phyloP scores from a whole-genome alignment of 257 asterid genomes.

The Jaltomata sinuosa region DNA sequence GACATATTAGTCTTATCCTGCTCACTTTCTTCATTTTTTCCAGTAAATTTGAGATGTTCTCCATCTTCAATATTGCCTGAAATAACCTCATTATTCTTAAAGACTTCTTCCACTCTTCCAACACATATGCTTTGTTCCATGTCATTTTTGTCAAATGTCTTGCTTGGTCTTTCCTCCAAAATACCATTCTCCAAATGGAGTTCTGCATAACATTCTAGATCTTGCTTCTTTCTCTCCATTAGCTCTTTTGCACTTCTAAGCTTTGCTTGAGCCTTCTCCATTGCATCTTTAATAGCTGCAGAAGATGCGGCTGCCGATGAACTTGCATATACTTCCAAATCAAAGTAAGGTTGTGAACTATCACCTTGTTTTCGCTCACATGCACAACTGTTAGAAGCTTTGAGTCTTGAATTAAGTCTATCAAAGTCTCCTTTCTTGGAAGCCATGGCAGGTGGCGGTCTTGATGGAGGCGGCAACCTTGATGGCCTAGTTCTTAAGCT shows the following conservation, averaged over 20 bases:
- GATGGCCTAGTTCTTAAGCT: constrained; percentile 82
- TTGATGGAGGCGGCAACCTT: constrained; percentile 81
- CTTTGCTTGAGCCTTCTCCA: constrained; percentile 29
- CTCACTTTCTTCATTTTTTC: constrained; percentile 4
- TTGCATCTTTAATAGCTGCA: constrained; percentile 18
- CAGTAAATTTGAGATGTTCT: constrained; percentile 8
- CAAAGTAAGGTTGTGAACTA: constrained; percentile 33
- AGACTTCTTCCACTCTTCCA: constrained; percentile 22
- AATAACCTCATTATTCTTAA: constrained; percentile 8
- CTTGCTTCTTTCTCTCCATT: constrained; percentile 20
- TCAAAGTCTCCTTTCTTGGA: constrained; percentile 24
- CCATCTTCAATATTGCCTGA: constrained; percentile 22
- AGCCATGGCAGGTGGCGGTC: constrained; percentile 72
- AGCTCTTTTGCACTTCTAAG: constrained; percentile 27
- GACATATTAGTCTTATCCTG: constrained; percentile 7
- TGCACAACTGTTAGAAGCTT: constrained; percentile 30
- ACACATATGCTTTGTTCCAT: constrained; percentile 8
- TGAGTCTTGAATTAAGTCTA: constrained; percentile 21
- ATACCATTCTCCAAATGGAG: constrained; percentile 13
- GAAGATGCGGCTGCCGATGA: constrained; percentile 27
- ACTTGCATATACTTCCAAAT: constrained; percentile 45
- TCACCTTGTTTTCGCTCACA: constrained; percentile 32
- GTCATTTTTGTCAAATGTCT: constrained; percentile 23
- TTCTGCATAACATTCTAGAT: constrained; percentile 7
- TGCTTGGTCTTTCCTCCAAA: constrained; percentile 25